Conservation (phyloP, 2,329 filamentous ascomycete species). For the Lecanicillium sp. region DNA sequence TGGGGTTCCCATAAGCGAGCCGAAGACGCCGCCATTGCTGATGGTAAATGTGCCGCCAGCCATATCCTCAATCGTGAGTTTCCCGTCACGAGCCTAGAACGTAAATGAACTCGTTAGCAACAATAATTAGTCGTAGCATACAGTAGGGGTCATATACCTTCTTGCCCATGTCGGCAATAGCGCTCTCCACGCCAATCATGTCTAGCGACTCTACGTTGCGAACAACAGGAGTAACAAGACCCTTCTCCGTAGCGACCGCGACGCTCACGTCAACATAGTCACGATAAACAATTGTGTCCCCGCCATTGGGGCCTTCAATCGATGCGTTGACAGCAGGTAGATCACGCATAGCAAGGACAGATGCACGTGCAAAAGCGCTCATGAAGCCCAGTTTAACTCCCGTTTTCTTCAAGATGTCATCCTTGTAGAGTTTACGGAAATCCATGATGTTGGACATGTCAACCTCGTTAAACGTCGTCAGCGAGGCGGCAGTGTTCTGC, state of each 20-base stretch:
- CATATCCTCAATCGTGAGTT: slow-evolving; percentile 98
- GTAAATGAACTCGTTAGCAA: slow-evolving; percentile 7
- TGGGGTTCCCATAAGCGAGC: slow-evolving; percentile 92
- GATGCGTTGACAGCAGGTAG: slow-evolving; percentile 93
- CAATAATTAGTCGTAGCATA: neutral
- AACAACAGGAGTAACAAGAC: slow-evolving; percentile 91
- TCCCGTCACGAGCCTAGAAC: slow-evolving; percentile 77
- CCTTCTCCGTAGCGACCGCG: slow-evolving; percentile 95
- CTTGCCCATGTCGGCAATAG: slow-evolving; percentile 89
- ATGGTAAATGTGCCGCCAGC: slow-evolving; percentile 97
- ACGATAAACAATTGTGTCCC: slow-evolving; percentile 95
- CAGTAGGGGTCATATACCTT: slow-evolving; percentile 53
- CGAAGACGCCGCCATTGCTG: slow-evolving; percentile 95
- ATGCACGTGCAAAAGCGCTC: slow-evolving; percentile 91
- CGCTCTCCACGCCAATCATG: slow-evolving; percentile 79
- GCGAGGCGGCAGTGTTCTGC: slow-evolving; percentile 92
- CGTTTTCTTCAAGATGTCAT: slow-evolving; percentile 90
- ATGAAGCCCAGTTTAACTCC: slow-evolving; percentile 99
- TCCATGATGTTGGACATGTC: slow-evolving; percentile 98
- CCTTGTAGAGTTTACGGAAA: slow-evolving; percentile 95
- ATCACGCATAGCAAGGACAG: slow-evolving; percentile 86
- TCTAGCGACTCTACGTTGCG: slow-evolving; percentile 87
- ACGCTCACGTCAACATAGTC: slow-evolving; percentile 98
- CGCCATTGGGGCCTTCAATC: slow-evolving; percentile 89
- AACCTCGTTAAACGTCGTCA: slow-evolving; percentile 98